Base-by-base conservation (phyloP, 2,329 filamentous ascomycete species). In the Ambrosiella xylebori region DNA sequence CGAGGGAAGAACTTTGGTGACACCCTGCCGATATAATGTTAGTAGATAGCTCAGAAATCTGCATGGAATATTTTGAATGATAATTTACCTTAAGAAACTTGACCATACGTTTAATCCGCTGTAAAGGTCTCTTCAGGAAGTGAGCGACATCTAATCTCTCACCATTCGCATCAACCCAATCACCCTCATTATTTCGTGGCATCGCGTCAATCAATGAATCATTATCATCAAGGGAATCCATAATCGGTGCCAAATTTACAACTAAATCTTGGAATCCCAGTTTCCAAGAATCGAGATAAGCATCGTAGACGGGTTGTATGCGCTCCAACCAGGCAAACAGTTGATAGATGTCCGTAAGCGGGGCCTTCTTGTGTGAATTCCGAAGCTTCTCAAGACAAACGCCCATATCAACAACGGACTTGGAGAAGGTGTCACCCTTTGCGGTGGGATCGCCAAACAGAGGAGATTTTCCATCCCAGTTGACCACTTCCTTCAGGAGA, bases 61-160 rank as follows among this genome's bases (percentile, higher is more conserved):
- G 27, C 13, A 3, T 27, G 7, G 2, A 41, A 13, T 38, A 15
- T 1, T 11, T 5, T 27, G 45, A n/a, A 53, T 4, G 11, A 53
- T 15, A 51, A 57, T 66, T 63, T 71, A 82, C 85, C 73, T 85
- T 88, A 65, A 95, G 81, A 41, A 88, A 84, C 68, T 90, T 95
- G 49, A 84, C 76, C 61, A 98, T 80, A 69, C 90, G 87, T 68
- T 95, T 96, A 61, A 96, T 74, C 52, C 93, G 81, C 19, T 95
- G 82, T 47, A 98, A 71, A 0, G 93, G 93, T 57, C 91, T 77
- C 71, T 95, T 96, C 56, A 98, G 75, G 51, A 98, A 76, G 69
- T 93, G 94, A 7, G 90, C 90, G 53, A 98, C 93, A 67, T 97
- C 93, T 7, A 96, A 89, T 56, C 88, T 82, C 68, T 96, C 88